Base-by-base conservation (phyloP, 2,329 filamentous ascomycete species). In the Fusarium sp. region DNA sequence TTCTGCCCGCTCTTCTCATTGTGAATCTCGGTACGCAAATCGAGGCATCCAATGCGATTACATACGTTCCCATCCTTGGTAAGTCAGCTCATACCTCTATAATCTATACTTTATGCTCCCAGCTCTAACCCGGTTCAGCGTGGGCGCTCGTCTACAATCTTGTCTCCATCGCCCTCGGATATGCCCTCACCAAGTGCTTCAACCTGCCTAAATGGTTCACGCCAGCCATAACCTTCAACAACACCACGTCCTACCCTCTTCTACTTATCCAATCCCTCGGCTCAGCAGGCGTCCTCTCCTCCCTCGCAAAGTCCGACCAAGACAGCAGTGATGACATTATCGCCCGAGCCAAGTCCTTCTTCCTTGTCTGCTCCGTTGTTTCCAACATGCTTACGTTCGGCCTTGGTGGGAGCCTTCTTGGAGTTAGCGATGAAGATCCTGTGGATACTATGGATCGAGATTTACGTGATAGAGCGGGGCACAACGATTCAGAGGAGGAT, bases 381-480 rank as follows among this genome's bases (percentile, higher is more conserved):
- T 68, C 65, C 36, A 68, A 68, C 20, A 68, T 68, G 64, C 52
- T 68, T 18, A 68, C 65, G 7, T 68, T 68, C 28, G 64, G 65
- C 9, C 49, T 68, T 5, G 64, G 65, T 3, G 65, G 65, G 31
- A 53, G 42, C 14, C 64, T 68, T 7, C 65, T 68, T 13, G 65
- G 65, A 9, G 58, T 58, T 26, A 54, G 50, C 5, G 65, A 68
- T 7, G 58, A 68, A 7, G 63, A 68, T 18, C 65, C 65, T 8
- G 63, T 68, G 14, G 65, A 68, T 10, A 26, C 59, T 10, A 64
- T 68, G 65, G 45, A 68, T 11, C 48, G 36, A 5, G 58, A 51
- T 7, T 13, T 68, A 9, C 65, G 65, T 10, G 36, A 68, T 14
- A 33, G 65, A 20, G 65, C 65, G 2, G 58, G 52, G 22, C 52